These are phyloP conservation scores for Rhytidhysteron rufulum DNA, from an alignment of 2,329 filamentous ascomycete genomes.

Conservation along the genomic window DNA sequence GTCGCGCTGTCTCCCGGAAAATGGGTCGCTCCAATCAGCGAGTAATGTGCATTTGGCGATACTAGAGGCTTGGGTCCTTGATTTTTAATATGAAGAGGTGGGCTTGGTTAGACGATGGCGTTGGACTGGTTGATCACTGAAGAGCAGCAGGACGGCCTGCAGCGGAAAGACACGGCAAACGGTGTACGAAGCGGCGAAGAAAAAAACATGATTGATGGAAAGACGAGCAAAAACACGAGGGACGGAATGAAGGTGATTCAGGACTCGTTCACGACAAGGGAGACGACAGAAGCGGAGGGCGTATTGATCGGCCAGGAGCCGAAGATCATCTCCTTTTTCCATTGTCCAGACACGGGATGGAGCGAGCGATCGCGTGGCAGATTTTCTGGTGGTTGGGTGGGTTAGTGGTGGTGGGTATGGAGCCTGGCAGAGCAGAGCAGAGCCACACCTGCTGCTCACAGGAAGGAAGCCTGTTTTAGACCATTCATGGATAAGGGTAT, in stretches of 20 bases:
- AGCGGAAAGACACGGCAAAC: background rate
- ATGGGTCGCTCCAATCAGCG: slow-evolving; percentile 7
- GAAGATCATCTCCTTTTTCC: background rate
- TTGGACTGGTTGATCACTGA: background rate
- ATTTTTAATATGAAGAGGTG: background rate
- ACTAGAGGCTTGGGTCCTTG: background rate
- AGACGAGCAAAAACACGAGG: too few species aligned
- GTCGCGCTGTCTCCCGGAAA: slow-evolving; percentile 5
- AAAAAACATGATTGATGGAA: too few species aligned
- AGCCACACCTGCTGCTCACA: background rate
- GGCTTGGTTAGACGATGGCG: background rate
- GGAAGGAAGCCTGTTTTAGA: background rate
- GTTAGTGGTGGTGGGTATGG: too few species aligned
- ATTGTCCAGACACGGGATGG: background rate
- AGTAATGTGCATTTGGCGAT: background rate
- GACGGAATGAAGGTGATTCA: background rate
- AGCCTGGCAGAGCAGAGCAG: too few species aligned
- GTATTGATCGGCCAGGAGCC: background rate
- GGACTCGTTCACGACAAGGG: background rate
- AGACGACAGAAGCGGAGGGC: background rate
- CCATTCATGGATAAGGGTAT: background rate
- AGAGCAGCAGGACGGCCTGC: background rate
- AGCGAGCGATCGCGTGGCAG: background rate
- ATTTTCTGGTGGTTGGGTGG: too few species aligned
- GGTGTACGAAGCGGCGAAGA: background rate